Conservation (phyloP, 2,329 filamentous ascomycete species). For the Pyrenochaeta sp. region DNA sequence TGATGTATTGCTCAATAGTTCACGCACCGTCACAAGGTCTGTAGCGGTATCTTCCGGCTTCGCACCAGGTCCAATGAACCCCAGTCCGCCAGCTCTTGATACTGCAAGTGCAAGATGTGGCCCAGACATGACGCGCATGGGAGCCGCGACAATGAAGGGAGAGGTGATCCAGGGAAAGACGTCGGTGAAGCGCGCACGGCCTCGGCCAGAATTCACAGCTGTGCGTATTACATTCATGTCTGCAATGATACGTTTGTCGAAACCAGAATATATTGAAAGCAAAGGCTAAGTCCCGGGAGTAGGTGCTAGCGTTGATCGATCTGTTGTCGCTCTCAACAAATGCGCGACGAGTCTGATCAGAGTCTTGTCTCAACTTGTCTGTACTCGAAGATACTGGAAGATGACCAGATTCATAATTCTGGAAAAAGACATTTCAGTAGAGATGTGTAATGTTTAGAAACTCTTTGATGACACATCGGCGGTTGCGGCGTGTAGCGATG, state of each 20-base stretch:
- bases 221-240: slow-evolving; percentile 7
- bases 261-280: not conserved
- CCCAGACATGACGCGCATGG: slow-evolving; percentile 70
- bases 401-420: not conserved
- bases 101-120: slow-evolving; percentile 66
- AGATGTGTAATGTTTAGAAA: not conserved
- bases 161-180: slow-evolving; percentile 60
- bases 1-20: slow-evolving; percentile 1
- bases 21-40: slow-evolving; percentile 9
- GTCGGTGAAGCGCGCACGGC: not conserved
- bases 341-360: not conserved
- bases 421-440: not conserved
- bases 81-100: slow-evolving; percentile 57
- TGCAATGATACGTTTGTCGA: not conserved
- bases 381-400: not conserved
- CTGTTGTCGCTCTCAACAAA: not conserved
- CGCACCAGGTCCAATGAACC: slow-evolving; percentile 52
- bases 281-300: not conserved
- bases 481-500: not conserved
- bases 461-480: not conserved
- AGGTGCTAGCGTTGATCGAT: not conserved
- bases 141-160: slow-evolving; percentile 68
- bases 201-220: not conserved
- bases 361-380: not conserved
- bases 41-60: slow-evolving; percentile 43